Conservation (phyloP, 2,329 filamentous ascomycete genomes). For the Ramularia endophylla region DNA sequence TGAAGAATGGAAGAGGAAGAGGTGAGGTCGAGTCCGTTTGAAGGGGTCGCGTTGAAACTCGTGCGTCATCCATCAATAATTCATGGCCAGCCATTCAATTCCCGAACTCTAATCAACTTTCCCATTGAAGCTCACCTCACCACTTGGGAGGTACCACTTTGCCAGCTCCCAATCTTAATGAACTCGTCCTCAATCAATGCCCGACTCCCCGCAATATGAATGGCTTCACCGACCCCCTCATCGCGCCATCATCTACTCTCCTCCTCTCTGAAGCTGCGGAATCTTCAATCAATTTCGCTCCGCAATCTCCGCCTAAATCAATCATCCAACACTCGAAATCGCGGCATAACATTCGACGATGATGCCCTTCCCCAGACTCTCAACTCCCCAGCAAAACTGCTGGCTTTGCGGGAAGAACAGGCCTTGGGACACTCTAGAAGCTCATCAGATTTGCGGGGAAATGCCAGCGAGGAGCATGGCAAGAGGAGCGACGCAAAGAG, state of each 20-base stretch:
- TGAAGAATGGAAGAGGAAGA: no score
- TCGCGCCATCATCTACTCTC: conserved; percentile 38
- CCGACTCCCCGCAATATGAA: no score
- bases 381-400: conserved; percentile 62
- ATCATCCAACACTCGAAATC: conserved; percentile 39
- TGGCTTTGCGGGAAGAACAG: conserved; percentile 46
- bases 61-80: no score
- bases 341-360: conserved; percentile 65
- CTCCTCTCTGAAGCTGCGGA: conserved; percentile 81
- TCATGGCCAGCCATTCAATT: no score
- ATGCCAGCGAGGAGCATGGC: conserved; percentile 21
- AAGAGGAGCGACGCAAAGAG: conserved; percentile 21
- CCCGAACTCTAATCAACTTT: no score
- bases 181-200: no score
- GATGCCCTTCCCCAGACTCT: conserved; percentile 63
- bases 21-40: no score
- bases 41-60: no score
- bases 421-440: conserved; percentile 54
- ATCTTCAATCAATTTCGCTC: conserved; percentile 79
- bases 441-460: conserved; percentile 46
- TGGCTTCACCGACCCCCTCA: no score
- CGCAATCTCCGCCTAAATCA: conserved; percentile 72
- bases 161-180: no score
- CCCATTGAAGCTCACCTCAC: no score
- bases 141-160: no score